A percentile compares a stretch with the other conserved stretches of the same genome.
Evolutionary conservation across 208 protist species (phyloP).

Genomic region (Leishmania turanica): DNA sequence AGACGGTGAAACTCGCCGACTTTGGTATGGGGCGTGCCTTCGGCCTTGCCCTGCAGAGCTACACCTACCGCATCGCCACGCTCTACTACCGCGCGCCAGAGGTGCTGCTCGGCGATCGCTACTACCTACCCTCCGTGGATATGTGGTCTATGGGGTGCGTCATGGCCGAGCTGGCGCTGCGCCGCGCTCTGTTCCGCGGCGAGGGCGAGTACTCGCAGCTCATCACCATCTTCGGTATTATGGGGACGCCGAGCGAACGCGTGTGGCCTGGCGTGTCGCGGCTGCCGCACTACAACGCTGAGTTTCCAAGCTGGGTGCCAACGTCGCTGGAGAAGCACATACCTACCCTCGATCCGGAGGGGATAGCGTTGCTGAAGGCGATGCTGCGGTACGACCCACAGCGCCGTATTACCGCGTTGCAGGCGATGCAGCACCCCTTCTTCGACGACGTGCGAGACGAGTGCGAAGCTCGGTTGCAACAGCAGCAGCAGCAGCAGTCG

Average conservation of each 20-base stretch:
- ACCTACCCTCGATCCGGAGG: conserved; percentile 57
- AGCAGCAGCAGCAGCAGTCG: conserved; percentile 17
- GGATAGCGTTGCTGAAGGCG: conserved; percentile 59
- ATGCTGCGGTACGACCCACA: conserved; percentile 78
- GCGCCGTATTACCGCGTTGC: conserved; percentile 65
- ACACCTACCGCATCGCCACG: conserved; percentile 93
- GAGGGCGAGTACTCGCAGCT: conserved; percentile 91
- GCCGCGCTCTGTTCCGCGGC: conserved; percentile 82
- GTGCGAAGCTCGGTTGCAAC: conserved; percentile 40
- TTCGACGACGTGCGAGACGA: conserved; percentile 80
- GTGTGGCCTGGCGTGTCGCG: conserved; percentile 75
- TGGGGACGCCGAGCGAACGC: conserved; percentile 94
- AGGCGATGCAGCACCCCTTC: conserved; percentile 78
- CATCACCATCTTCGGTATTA: conserved; percentile 86
- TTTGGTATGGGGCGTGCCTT: conserved; percentile 91
- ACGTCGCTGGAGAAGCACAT: conserved; percentile 43
- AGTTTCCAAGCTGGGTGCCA: conserved; percentile 65
- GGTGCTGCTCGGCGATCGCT: conserved; percentile 86
- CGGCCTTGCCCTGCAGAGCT: conserved; percentile 80
- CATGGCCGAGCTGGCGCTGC: conserved; percentile 94
- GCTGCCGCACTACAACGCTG: conserved; percentile 71
- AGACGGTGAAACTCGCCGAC: conserved; percentile 89
- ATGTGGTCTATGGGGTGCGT: conserved; percentile 96
- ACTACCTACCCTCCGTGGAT: conserved; percentile 92
- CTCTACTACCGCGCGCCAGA: conserved; percentile 96